Conservation (phyloP, 805 yeast species). For the Groenewaldozyma tartarivorans region DNA sequence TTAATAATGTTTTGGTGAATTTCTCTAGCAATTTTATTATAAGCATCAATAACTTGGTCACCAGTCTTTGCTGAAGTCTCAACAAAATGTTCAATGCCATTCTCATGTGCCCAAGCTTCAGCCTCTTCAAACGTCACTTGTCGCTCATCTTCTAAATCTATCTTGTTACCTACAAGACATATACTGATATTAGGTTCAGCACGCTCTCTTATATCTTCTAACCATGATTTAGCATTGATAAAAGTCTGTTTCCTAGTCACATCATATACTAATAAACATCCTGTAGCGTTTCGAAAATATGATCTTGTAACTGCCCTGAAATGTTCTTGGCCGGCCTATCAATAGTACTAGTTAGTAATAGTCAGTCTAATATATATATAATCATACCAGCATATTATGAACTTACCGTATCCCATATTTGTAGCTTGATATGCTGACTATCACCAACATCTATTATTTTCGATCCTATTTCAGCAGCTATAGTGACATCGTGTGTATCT, state of each 20-base stretch:
- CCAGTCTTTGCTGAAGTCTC: slow-evolving; percentile 62
- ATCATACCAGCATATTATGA: background rate
- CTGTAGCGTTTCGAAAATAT: slow-evolving; percentile 30
- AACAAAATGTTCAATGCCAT: slow-evolving; percentile 32
- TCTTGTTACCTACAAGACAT: slow-evolving; percentile 72
- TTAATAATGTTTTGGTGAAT: slow-evolving; percentile 24
- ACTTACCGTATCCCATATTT: slow-evolving; percentile 27
- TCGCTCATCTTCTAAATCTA: slow-evolving; percentile 39
- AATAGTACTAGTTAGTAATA: background rate
- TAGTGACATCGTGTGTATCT: slow-evolving; percentile 28
- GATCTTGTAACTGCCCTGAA: slow-evolving; percentile 29
- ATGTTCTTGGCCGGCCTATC: slow-evolving; percentile 28
- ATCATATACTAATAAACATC: slow-evolving; percentile 29
- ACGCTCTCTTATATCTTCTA: slow-evolving; percentile 60
- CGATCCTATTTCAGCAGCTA: slow-evolving; percentile 31
- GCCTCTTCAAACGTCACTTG: slow-evolving; percentile 27
- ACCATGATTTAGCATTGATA: slow-evolving; percentile 47
- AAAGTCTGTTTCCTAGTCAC: slow-evolving; percentile 28
- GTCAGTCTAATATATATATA: background rate
- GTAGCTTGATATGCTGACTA: slow-evolving; percentile 25
- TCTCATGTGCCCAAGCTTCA: slow-evolving; percentile 39
- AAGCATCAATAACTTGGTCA: slow-evolving; percentile 39
- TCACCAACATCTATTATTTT: slow-evolving; percentile 25
- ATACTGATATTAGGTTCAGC: slow-evolving; percentile 62
- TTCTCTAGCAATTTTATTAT: slow-evolving; percentile 26